Evolutionary conservation across 257 asterid genomes (phyloP).

Genomic region (Fraxinus anomala): DNA sequence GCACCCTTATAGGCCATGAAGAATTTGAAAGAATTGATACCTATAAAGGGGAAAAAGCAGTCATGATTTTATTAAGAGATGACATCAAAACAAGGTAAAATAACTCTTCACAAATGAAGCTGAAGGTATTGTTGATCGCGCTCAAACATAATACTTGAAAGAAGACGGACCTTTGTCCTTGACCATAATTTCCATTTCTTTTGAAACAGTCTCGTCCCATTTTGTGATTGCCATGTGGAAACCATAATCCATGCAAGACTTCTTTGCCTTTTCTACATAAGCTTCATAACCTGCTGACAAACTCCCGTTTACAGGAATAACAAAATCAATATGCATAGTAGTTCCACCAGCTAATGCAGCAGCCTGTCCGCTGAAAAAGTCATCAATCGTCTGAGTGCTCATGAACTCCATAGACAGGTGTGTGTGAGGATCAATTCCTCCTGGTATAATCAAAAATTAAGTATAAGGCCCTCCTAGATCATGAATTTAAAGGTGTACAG

Average conservation of each 20-base stretch:
- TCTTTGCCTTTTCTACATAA: constrained; percentile 73
- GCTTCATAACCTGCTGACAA: constrained; percentile 75
- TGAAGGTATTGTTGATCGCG: not conserved
- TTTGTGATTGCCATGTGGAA: constrained; percentile 98
- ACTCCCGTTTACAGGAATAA: constrained; percentile 88
- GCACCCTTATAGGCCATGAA: constrained; percentile 95
- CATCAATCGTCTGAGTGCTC: constrained; percentile 84
- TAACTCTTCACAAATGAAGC: constrained; percentile 4
- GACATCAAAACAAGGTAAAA: constrained; percentile 6
- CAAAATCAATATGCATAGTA: constrained; percentile 94
- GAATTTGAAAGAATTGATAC: constrained; percentile 90
- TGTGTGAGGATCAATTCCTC: constrained; percentile 99
- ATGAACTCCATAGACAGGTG: constrained; percentile 97
- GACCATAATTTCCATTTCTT: constrained; percentile 94
- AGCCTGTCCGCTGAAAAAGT: constrained; percentile 91
- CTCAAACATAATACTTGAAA: not conserved
- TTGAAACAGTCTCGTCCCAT: constrained; percentile 84
- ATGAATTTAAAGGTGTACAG: not conserved
- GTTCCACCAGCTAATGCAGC: constrained; percentile 99
- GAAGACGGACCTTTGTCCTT: constrained; percentile 65
- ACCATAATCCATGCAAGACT: constrained; percentile 96
- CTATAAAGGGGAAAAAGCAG: constrained; percentile 37
- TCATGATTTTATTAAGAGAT: constrained; percentile 19
- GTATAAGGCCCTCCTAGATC: not conserved
- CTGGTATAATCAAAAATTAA: constrained; percentile 40